A percentile compares a stretch with the other conserved stretches of the same genome.
Conservation (phyloP, 2,329 filamentous ascomycete genomes). For the Alternaria brassicae region DNA sequence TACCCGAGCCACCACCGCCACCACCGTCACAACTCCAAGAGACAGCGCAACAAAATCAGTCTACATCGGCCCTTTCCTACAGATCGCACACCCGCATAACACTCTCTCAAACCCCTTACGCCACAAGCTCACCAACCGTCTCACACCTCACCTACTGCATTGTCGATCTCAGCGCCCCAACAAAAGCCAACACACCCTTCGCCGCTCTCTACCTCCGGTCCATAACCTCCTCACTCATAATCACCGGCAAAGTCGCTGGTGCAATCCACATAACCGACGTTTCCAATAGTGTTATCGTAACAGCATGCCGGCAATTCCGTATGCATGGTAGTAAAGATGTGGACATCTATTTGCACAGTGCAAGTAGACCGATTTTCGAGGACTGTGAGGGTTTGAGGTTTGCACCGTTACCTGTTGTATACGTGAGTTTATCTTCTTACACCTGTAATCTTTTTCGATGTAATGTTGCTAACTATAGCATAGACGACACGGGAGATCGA, state of each 20-base stretch:
- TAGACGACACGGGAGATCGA: constrained; percentile 33
- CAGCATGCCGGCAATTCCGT: constrained; percentile 79
- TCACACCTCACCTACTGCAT: constrained; percentile 74
- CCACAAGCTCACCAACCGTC: constrained; percentile 76
- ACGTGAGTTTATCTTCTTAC: constrained; percentile 61
- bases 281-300: constrained; percentile 75
- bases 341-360: constrained; percentile 81
- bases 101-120: constrained; percentile 72
- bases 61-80: constrained; percentile 20
- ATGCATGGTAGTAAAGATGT: constrained; percentile 88
- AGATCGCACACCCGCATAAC: constrained; percentile 68
- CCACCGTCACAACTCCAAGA: constrained; percentile 37
- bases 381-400: constrained; percentile 82
- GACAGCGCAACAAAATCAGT: background rate
- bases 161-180: constrained; percentile 78
- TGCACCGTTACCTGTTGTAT: constrained; percentile 72
- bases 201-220: constrained; percentile 74
- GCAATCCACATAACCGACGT: constrained; percentile 83
- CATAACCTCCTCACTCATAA: constrained; percentile 72
- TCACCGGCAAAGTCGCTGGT: constrained; percentile 80
- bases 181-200: constrained; percentile 60
- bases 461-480: background rate
- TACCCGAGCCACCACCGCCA: constrained; percentile 40
- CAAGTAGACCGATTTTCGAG: constrained; percentile 91
- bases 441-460: background rate